Conservation (phyloP, 257 asterid genomes). For the Sherardia arvensis region DNA sequence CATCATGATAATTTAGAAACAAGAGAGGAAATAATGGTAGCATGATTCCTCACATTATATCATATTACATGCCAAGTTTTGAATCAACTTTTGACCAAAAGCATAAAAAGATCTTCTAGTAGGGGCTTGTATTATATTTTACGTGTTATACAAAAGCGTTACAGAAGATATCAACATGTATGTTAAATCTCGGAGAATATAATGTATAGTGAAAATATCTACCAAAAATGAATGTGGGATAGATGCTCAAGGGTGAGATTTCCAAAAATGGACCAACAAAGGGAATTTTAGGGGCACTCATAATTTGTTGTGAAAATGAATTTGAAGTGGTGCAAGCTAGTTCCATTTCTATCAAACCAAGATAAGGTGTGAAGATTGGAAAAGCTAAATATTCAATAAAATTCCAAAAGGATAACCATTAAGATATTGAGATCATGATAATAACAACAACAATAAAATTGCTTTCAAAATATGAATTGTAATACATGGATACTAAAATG, state of each 20-base stretch:
- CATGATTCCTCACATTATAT: not conserved
- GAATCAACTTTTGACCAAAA: not conserved
- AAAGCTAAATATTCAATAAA: constrained; percentile 30
- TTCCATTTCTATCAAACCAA: constrained; percentile 27
- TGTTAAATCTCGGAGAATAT: not conserved
- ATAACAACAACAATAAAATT: constrained; percentile 1
- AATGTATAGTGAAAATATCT: not conserved
- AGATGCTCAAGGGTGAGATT: constrained; percentile 10
- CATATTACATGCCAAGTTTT: not conserved
- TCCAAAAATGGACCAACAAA: constrained; percentile 34
- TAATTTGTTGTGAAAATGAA: constrained; percentile 20
- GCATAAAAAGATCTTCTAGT: not conserved
- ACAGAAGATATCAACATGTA: too few relatives aligned
- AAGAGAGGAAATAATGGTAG: not conserved
- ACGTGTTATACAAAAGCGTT: not conserved
- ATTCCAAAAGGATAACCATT: constrained; percentile 8
- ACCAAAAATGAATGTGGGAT: constrained; percentile 2
- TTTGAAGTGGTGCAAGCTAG: constrained; percentile 26
- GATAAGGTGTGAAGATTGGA: constrained; percentile 16
- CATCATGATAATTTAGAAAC: not conserved
- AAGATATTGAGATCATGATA: constrained; percentile 1
- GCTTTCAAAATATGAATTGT: not conserved
- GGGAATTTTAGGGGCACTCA: constrained; percentile 30
- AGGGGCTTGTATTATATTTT: too few relatives aligned
- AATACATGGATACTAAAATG: not conserved